phyloP scores from a whole-genome alignment of 164 flowering plant genomes.

The Taxillus chinensis region DNA sequence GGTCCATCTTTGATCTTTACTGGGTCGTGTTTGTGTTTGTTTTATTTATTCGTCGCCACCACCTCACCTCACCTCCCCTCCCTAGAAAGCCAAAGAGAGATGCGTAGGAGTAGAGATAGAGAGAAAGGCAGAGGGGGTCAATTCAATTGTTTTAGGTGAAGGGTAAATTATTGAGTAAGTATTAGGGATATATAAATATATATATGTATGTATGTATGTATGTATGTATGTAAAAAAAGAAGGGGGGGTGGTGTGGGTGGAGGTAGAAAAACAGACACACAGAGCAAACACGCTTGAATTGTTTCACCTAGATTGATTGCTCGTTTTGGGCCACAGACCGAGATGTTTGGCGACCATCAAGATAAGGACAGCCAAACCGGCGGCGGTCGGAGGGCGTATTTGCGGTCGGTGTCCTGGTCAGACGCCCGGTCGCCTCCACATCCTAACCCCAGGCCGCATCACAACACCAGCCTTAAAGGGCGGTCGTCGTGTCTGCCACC shows the following conservation, averaged over 20 bases:
- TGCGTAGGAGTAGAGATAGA: not conserved
- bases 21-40: slow-evolving; percentile 30
- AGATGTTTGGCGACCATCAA: slow-evolving; percentile 34
- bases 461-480: slow-evolving; percentile 20
- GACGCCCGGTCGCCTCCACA: slow-evolving; percentile 47
- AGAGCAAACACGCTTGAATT: no score
- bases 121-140: slow-evolving; percentile 1
- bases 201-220: no score
- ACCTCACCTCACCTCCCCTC: slow-evolving; percentile 9
- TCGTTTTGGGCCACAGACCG: no score
- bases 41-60: slow-evolving; percentile 6
- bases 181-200: no score
- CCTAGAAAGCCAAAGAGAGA: slow-evolving; percentile 2
- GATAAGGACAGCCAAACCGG: slow-evolving; percentile 22
- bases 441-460: slow-evolving; percentile 27
- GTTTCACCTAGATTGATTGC: no score
- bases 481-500: slow-evolving; percentile 50
- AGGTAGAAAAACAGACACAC: no score
- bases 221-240: no score
- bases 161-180: not conserved
- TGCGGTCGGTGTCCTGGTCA: slow-evolving; percentile 70
- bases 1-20: slow-evolving; percentile 11
- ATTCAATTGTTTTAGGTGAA: slow-evolving; percentile 41
- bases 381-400: slow-evolving; percentile 27
- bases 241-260: no score